These are phyloP conservation scores for Aspergillus hiratsukae DNA, from an alignment of 2,329 filamentous ascomycete species.

Conservation along the genomic window DNA sequence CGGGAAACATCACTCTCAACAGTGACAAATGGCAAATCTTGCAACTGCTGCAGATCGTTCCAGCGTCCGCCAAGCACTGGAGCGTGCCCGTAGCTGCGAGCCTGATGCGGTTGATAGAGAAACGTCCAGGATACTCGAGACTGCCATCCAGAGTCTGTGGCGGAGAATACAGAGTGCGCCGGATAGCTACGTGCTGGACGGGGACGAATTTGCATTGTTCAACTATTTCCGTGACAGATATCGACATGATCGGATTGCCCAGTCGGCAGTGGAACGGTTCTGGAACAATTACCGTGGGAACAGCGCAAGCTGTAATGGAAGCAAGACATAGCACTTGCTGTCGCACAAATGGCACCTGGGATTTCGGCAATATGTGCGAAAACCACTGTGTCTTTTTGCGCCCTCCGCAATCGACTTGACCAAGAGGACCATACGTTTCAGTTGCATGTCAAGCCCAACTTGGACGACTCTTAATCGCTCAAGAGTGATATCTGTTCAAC, in stretches of 20 bases:
- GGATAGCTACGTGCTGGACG: conserved; percentile 64
- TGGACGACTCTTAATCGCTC: background rate
- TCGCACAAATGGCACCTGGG: background rate
- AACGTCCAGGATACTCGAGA: conserved; percentile 62
- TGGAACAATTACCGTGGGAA: conserved; percentile 45
- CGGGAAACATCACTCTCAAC: conserved; percentile 2
- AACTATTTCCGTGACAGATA: conserved; percentile 75
- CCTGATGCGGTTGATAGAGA: conserved; percentile 60
- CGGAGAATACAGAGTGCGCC: conserved; percentile 60
- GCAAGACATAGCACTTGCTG: conserved; percentile 16
- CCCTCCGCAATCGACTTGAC: background rate
- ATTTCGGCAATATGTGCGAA: background rate
- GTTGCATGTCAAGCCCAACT: background rate
- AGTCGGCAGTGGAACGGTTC: conserved; percentile 52
- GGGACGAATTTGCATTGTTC: conserved; percentile 79
- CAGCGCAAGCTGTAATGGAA: conserved; percentile 19
- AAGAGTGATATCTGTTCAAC: too few species aligned
- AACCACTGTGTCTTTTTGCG: background rate
- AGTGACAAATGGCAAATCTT: conserved; percentile 31
- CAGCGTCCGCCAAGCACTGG: conserved; percentile 63
- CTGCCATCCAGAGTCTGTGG: conserved; percentile 63
- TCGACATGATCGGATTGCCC: conserved; percentile 47
- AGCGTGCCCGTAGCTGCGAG: conserved; percentile 69
- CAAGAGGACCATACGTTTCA: background rate
- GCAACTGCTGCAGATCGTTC: conserved; percentile 29